A percentile compares a stretch with the other conserved stretches of the same genome.
Evolutionary conservation across 257 asterid species (phyloP).

Genomic region (Solanum corneliomulleri): DNA sequence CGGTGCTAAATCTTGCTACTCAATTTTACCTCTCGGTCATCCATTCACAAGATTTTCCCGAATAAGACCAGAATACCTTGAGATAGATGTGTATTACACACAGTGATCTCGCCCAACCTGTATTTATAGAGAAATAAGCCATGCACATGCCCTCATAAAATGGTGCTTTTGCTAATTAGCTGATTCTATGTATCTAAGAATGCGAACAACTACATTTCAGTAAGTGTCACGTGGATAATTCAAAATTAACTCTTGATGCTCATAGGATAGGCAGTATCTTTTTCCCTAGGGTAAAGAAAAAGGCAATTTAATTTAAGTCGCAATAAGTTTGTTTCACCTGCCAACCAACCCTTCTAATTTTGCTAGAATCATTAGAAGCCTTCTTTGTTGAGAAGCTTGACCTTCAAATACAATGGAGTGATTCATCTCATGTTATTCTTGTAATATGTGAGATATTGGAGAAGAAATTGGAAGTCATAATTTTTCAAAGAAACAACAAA

Average conservation of each 20-base stretch:
- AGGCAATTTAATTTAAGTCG: not conserved
- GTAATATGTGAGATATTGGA: not conserved
- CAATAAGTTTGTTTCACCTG: not conserved
- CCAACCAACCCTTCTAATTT: not conserved
- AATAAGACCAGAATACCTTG: not conserved
- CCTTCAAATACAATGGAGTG: not conserved
- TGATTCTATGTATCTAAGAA: not conserved
- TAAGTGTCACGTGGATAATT: not conserved
- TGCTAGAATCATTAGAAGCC: not conserved
- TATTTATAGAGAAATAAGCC: not conserved
- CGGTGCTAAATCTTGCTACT: not conserved
- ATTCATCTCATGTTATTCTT: not conserved
- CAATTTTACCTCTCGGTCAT: not conserved
- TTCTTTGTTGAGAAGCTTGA: not conserved
- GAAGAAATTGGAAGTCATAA: not conserved
- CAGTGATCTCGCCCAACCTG: not conserved
- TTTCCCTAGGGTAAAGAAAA: not conserved
- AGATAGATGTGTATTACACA: not conserved
- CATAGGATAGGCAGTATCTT: not conserved
- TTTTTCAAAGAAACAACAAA: not conserved
- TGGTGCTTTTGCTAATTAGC: not conserved
- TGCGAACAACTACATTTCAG: not conserved
- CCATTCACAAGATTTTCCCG: not conserved
- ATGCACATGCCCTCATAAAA: not conserved
- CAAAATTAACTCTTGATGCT: not conserved